A percentile compares a stretch with the other conserved stretches of the same genome.
Conservation (phyloP, 2,329 filamentous ascomycete genomes). For the Fusarium ramigenum region DNA sequence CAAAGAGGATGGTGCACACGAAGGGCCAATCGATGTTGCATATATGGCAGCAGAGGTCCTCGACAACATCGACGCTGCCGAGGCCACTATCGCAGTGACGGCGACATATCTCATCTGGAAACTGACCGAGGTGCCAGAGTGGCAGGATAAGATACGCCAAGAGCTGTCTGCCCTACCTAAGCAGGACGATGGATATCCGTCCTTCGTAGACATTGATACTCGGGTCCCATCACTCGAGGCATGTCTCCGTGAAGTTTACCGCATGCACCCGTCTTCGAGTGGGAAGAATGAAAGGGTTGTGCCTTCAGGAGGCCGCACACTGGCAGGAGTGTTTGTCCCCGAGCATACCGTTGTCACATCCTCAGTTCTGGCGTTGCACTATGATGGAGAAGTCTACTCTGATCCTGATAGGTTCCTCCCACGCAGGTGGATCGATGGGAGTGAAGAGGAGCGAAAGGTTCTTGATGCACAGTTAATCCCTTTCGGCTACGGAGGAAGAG, state of each 20-base stretch:
- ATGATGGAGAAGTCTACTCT: background rate
- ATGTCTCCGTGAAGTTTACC: background rate
- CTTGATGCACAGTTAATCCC: background rate
- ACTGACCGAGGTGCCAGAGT: background rate
- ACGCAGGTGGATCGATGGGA: rapidly evolving
- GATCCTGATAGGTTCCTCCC: background rate
- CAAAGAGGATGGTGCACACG: background rate
- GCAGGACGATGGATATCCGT: background rate
- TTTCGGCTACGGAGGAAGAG: background rate
- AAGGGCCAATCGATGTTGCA: background rate
- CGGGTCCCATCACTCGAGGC: background rate
- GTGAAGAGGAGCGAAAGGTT: background rate
- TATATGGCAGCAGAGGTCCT: background rate
- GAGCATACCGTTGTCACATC: background rate
- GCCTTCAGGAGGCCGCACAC: background rate
- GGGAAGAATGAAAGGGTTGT: background rate
- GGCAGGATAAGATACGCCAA: background rate
- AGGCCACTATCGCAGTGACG: background rate
- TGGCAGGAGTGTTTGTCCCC: background rate
- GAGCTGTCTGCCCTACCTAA: background rate
- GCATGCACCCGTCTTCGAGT: background rate
- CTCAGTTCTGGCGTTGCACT: background rate
- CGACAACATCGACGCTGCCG: background rate
- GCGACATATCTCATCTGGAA: background rate
- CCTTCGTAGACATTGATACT: background rate